Conservation (phyloP, 371 early-diverging fungal genomes). For the Basidiobolus heterosporus region DNA sequence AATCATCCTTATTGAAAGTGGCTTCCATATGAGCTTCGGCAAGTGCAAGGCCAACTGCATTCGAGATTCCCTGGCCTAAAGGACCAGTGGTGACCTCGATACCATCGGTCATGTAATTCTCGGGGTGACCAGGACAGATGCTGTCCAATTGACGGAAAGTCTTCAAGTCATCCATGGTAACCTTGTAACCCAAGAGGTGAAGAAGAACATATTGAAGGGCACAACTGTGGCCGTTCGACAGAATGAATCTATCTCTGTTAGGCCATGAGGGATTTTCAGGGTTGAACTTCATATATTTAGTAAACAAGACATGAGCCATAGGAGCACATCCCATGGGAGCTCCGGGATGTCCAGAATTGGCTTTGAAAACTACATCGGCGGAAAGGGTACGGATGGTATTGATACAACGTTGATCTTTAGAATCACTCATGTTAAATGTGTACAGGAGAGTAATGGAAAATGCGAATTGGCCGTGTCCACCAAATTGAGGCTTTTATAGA, state of each 20-base stretch:
- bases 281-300: constrained; percentile 62
- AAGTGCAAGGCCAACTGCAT: constrained; percentile 93
- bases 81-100: constrained; percentile 99
- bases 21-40: constrained; percentile 81
- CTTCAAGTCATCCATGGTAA: constrained; percentile 87
- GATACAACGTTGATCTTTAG: neutral
- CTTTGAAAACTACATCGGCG: constrained; percentile 86
- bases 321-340: constrained; percentile 97
- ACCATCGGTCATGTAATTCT: constrained; percentile 66
- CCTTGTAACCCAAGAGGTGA: constrained; percentile 78
- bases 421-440: too few relatives aligned
- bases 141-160: constrained; percentile 80
- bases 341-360: constrained; percentile 97
- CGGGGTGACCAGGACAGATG: constrained; percentile 91
- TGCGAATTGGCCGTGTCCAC: too few relatives aligned
- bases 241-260: constrained; percentile 94
- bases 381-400: constrained; percentile 89
- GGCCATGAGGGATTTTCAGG: constrained; percentile 78
- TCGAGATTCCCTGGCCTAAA: constrained; percentile 94
- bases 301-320: constrained; percentile 87
- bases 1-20: constrained; percentile 76
- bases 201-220: constrained; percentile 86
- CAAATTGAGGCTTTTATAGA: too few relatives aligned
- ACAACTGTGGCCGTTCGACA: constrained; percentile 98
- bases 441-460: too few relatives aligned